phyloP scores from a whole-genome alignment of 805 yeast species.

The Clavispora santaluciae region DNA sequence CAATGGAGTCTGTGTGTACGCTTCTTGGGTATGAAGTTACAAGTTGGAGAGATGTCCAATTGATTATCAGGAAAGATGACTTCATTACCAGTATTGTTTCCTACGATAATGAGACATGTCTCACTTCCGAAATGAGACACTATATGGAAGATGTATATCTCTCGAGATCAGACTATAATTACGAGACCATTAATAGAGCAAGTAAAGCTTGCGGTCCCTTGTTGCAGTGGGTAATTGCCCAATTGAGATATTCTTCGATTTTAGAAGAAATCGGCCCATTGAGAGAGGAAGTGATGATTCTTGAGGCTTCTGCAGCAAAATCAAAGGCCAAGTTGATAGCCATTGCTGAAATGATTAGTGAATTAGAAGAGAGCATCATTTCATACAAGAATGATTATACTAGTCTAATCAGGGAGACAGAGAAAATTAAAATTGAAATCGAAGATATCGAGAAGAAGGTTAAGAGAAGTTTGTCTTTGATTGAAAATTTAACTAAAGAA shows the following conservation, averaged over 20 bases:
- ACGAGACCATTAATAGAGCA: conserved; percentile 76
- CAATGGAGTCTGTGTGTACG: conserved; percentile 83
- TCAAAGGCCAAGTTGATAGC: conserved; percentile 70
- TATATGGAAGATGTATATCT: conserved; percentile 59
- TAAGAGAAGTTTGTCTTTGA: conserved; percentile 53
- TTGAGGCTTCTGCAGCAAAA: conserved; percentile 58
- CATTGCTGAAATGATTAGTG: conserved; percentile 74
- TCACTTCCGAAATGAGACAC: conserved; percentile 48
- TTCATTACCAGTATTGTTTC: conserved; percentile 78
- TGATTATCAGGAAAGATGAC: conserved; percentile 77
- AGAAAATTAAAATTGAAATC: conserved; percentile 70
- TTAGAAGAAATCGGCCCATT: conserved; percentile 72
- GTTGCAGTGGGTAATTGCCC: conserved; percentile 85
- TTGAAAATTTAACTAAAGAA: conserved; percentile 63
- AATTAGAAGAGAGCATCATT: conserved; percentile 66
- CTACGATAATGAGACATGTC: conserved; percentile 58
- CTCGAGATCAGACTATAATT: conserved; percentile 59
- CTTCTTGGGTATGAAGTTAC: conserved; percentile 66
- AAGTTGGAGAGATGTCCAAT: conserved; percentile 80
- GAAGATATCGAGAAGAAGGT: conserved; percentile 54
- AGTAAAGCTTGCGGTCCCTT: conserved; percentile 95
- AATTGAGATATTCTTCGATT: conserved; percentile 68
- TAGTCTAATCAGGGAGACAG: conserved; percentile 70
- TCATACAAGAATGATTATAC: conserved; percentile 66
- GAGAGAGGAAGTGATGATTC: conserved; percentile 51